Base-by-base conservation (phyloP, 2,329 filamentous ascomycete species). In the Sclerotinia nivalis region DNA sequence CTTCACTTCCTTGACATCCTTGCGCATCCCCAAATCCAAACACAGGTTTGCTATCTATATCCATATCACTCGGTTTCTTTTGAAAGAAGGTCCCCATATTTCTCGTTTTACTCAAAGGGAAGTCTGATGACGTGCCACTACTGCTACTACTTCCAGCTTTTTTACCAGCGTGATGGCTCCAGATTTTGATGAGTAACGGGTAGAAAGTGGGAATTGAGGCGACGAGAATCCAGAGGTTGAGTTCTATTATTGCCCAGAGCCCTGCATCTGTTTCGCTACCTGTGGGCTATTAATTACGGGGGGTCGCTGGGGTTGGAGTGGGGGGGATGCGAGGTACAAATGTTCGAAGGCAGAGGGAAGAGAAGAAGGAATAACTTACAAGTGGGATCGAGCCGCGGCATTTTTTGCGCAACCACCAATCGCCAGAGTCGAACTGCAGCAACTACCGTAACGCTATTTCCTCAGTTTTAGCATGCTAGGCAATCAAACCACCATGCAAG, bases 211-310 rank as follows among this genome's bases (percentile, higher is more conserved):
- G 50, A 25, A 58, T 71, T 8, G 31, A 62, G 43, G 66, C 52
- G 37, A 66, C 52, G 2, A 66, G 12, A 34, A 66, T 28, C 64
- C 52, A 66, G 52, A 66, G 49, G 20, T 66, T 66, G 40, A 66
- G 40, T 55, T 66, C 52, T 5, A 66, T 31, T 37, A n/a, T 45
- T 9, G 34, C 52, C 64, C 64, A 66, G 28, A 66, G 34, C 6
- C 49, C 64, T 10, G 64, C 64, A 22, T 66, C 64, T 20, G 31
- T 40, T 56, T 56, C 37, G 40, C 56, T 56, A 25, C 34, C 52
- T 66, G 13, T 56, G 2, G 13, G 2, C 9, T 50, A 3, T 49
- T 20, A 65, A 13, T 25, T 40, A 43, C 13, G 2, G 40, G 13
- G 31, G 2, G 12, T 56, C 9, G 10, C 5, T 22, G 31, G 31